Evolutionary conservation across 805 yeast species (phyloP).

Genomic region (Ogataea pini): DNA sequence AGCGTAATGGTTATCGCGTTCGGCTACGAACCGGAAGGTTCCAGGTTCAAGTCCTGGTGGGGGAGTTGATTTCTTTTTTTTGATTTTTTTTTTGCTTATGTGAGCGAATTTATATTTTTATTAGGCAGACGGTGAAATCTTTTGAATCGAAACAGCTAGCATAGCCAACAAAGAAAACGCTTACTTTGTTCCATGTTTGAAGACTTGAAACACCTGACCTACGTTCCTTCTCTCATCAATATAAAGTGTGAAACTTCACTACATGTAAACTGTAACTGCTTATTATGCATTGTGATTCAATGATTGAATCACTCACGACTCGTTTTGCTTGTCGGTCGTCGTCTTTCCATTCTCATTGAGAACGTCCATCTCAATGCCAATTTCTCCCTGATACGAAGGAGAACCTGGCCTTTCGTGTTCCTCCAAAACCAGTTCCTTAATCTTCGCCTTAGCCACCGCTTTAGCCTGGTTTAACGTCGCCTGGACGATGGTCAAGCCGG

Average conservation of each 20-base stretch:
- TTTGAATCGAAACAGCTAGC: no score
- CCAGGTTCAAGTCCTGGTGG: slow-evolving; percentile 61
- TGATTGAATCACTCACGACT: no score
- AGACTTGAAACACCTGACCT: no score
- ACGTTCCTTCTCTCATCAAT: no score
- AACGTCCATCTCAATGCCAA: slow-evolving; percentile 18
- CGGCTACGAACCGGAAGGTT: slow-evolving; percentile 40
- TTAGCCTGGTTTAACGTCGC: slow-evolving; percentile 59
- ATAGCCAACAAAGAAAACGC: no score
- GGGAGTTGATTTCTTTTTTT: slow-evolving; percentile 25
- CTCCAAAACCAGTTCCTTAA: slow-evolving; percentile 59
- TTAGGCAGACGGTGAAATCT: no score
- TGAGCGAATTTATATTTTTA: no score
- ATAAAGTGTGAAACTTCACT: no score
- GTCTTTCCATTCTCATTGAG: slow-evolving; percentile 7
- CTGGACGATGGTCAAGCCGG: slow-evolving; percentile 61
- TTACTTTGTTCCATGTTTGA: no score
- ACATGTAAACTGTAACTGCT: no score
- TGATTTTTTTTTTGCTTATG: neutral
- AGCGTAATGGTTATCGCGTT: slow-evolving; percentile 37
- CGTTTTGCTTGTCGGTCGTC: no score
- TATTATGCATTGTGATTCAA: no score
- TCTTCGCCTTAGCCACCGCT: slow-evolving; percentile 56
- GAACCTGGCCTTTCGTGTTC: slow-evolving; percentile 32
- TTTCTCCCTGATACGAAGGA: neutral